These are phyloP conservation scores for Ogataea glucozyma DNA, from an alignment of 805 yeast species.

Conservation along the genomic window DNA sequence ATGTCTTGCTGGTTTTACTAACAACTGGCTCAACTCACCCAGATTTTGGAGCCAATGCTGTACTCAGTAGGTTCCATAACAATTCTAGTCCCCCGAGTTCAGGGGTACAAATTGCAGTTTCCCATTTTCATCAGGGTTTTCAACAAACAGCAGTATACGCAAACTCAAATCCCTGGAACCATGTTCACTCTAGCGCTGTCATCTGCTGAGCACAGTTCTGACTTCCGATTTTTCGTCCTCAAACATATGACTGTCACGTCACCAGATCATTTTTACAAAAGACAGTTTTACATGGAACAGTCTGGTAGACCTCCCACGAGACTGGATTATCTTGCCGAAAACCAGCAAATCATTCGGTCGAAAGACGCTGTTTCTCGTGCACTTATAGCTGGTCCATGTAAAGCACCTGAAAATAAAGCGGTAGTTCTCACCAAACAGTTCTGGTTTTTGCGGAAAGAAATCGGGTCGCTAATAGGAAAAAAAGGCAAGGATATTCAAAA, in stretches of 20 bases:
- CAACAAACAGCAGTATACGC: background rate
- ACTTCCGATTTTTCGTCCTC: background rate
- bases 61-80: background rate
- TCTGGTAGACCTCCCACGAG: constrained; percentile 10
- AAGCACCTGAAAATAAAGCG: background rate
- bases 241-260: background rate
- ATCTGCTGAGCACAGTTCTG: background rate
- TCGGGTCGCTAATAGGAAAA: constrained; percentile 45
- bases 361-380: background rate
- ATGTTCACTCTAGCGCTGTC: background rate
- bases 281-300: background rate
- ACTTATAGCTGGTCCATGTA: background rate
- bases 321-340: constrained; percentile 7
- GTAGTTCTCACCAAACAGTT: constrained; percentile 16
- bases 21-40: background rate
- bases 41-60: background rate
- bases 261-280: background rate
- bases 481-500: constrained; percentile 41
- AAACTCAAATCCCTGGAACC: background rate
- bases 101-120: constrained; percentile 6
- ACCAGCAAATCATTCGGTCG: constrained; percentile 2
- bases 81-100: constrained; percentile 6
- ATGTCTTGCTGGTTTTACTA: background rate
- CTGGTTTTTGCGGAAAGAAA: constrained; percentile 34
- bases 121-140: background rate